Base-by-base conservation (phyloP, 768 basidiomycete species). In the Boletus reticulatus region DNA sequence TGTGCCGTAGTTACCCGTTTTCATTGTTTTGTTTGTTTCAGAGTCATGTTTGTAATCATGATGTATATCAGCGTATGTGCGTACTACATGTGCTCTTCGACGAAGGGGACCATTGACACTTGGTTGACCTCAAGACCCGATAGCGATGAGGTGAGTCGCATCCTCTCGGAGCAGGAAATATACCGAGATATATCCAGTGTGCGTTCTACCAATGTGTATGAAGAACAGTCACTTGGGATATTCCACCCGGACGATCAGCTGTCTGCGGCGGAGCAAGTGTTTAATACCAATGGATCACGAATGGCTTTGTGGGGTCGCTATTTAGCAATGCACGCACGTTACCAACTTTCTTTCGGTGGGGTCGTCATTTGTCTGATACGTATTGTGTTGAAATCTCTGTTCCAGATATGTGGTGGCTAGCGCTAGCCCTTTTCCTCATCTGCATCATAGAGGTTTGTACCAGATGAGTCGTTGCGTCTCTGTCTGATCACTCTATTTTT, bases 361-460 rank as follows among this genome's bases (percentile, higher is more conserved):
- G 80, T 65, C 27, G 24, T 45, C 27, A 14, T 48, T 32, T 43
- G 49, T 49, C 50, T n/a, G 8, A 20, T 13, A 1, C n/a, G 6
- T 19, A 3, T 17, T 50, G n/a, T 34, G 16, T 46, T 59, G 10
- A 55, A 56, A 41, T 46, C 16, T n/a, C 32, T 13, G 43, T 45
- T n/a, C 14, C 59, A 94, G 95, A 97, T 72, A 93, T 98, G 83
- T 97, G 95, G 96, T 97, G 94, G 94, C 71, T 98, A 20, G 89
- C 67, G 7, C 22, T 92, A 13, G 93, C 92, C 0, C 71, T 98
- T 13, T 94, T 94, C 73, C 71, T 97, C 2, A 78, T 98, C 39
- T 98, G 95, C 68, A 96, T 98, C 60, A 85, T 97, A 58, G 97
- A 98, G 81, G 92, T 91, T 57, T 56, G 80, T 60, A 17, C 38